phyloP scores from a whole-genome alignment of 2,329 filamentous ascomycete genomes.

The Fonsecaea erecta region DNA sequence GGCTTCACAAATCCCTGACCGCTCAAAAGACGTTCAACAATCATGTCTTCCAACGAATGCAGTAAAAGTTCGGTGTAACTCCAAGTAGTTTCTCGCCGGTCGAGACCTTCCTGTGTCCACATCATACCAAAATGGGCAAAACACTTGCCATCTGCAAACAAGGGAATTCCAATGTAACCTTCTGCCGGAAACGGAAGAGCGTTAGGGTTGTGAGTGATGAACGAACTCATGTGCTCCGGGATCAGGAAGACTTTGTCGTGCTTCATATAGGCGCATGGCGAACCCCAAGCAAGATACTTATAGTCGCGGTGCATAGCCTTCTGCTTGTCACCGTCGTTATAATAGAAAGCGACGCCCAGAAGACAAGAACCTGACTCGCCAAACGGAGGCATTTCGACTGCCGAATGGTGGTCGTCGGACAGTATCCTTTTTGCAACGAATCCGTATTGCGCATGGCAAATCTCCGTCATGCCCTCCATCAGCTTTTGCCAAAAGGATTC shows the following conservation, averaged over 20 bases:
- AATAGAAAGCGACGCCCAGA: conserved; percentile 69
- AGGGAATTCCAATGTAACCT: conserved; percentile 68
- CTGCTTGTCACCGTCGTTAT: conserved; percentile 62
- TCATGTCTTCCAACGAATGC: conserved; percentile 70
- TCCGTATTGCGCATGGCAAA: conserved; percentile 68
- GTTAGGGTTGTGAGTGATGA: conserved; percentile 66
- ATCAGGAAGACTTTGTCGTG: conserved; percentile 74
- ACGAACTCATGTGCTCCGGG: conserved; percentile 63
- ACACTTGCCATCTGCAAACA: conserved; percentile 68
- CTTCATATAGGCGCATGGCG: conserved; percentile 71
- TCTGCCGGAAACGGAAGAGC: conserved; percentile 65
- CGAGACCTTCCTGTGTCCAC: conserved; percentile 68
- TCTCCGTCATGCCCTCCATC: conserved; percentile 66
- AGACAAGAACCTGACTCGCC: conserved; percentile 66
- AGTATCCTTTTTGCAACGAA: conserved; percentile 70
- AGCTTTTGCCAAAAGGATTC: conserved; percentile 68
- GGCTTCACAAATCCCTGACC: conserved; percentile 54
- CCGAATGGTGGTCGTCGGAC: conserved; percentile 61
- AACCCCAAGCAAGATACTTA: conserved; percentile 67
- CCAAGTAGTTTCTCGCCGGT: conserved; percentile 64
- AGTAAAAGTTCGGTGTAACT: conserved; percentile 69
- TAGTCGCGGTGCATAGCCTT: conserved; percentile 62
- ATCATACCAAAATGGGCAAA: conserved; percentile 74
- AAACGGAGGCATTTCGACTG: conserved; percentile 65
- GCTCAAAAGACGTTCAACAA: conserved; percentile 62